phyloP scores from a whole-genome alignment of 768 basidiomycete genomes.

The Lyophyllum decastes region DNA sequence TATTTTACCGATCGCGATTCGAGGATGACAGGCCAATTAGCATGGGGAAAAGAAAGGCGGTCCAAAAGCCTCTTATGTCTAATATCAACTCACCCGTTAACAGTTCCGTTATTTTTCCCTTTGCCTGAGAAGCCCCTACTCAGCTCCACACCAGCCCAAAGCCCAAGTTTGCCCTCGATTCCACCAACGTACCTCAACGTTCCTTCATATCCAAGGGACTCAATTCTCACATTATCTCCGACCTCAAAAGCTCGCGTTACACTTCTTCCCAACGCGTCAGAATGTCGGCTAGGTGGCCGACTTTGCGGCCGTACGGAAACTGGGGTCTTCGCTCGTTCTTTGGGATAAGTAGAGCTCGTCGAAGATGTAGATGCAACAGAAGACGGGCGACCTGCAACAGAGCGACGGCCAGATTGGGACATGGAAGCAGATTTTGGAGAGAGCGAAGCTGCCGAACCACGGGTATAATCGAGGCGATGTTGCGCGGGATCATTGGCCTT shows the following conservation, averaged over 20 bases:
- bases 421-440: constrained; percentile 47
- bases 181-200: constrained; percentile 76
- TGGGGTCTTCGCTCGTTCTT: constrained; percentile 56
- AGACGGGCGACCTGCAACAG: constrained; percentile 46
- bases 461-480: constrained; percentile 47
- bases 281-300: constrained; percentile 68
- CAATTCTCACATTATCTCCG: constrained; percentile 85
- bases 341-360: constrained; percentile 29
- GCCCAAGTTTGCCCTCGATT: constrained; percentile 86
- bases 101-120: constrained; percentile 94
- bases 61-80: background rate
- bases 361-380: constrained; percentile 63
- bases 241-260: constrained; percentile 56
- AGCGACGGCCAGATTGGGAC: constrained; percentile 52
- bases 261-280: constrained; percentile 55
- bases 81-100: constrained; percentile 67
- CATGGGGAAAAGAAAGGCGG: background rate
- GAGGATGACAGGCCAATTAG: constrained; percentile 2
- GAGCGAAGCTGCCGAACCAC: constrained; percentile 43
- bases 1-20: constrained; percentile 9
- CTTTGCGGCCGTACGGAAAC: constrained; percentile 50
- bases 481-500: constrained; percentile 79
- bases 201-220: constrained; percentile 89
- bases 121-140: constrained; percentile 82
- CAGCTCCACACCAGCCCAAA: constrained; percentile 94